Evolutionary conservation across 106 monocot genomes (phyloP), one percentile per base, ranked within the genome.

Genomic region (Allium fistulosum): DNA sequence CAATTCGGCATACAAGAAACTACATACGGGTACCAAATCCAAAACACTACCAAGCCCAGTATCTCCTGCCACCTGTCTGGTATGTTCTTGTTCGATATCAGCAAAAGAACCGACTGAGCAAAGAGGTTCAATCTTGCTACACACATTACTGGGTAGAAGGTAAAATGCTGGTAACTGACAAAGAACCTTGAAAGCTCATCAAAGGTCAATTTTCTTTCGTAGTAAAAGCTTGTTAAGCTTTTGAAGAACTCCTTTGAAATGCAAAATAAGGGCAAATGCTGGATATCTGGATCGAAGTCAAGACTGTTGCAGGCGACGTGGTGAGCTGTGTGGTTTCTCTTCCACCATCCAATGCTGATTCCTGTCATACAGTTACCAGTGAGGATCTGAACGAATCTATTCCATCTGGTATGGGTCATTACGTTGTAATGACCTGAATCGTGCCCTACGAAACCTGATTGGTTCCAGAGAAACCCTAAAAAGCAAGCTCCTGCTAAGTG

Each of bases 291-390:
- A 28, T 88, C 87, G 75, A 61, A 79, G 8, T 83, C 80, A 12
- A 88, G 73, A 67, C 78, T 83, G 67, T 88, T 88, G 71, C 80
- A 80, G 71, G 88, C 88, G 6, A 88, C 74, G 71, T 88, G 88
- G 63, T 88, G 88, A 13, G 83, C 83, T 11, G 80, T 88, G 70
- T 88, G 88, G 78, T 81, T 88, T 18, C 78, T 15, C 78, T 81
- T 84, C 88, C 88, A 88, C 88, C 88, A 88, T 10, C 22, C 83
- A n/a, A 86, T 86, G 73, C 86, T 79, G 59, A 86, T 82, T 10
- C 86, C 86, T 12, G 76, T 59, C 48, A 86, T 49, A 70, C 86
- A 86, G 48, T 86, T 86, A 10, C 86, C 86, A 7, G 73, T 6
- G 9, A 84, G 48, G 26, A 84, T 62, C 60, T 84, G 76, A 4